Base-by-base conservation (phyloP, 805 yeast species). In the Yarrowia sp. region DNA sequence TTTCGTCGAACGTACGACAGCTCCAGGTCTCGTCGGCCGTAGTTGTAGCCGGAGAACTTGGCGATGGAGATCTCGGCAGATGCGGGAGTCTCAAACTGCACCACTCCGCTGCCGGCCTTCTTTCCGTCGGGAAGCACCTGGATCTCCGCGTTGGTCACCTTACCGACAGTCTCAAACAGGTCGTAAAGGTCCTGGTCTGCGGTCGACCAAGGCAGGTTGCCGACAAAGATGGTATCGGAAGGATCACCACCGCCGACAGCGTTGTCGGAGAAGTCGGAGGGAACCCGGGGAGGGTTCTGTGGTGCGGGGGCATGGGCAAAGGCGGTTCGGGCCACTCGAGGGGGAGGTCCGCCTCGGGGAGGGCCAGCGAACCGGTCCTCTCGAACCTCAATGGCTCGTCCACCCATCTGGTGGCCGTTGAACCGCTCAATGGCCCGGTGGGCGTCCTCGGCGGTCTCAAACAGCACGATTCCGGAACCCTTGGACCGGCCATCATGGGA, bases 121-220 rank as follows among this genome's bases (percentile, higher is more conserved):
- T 86, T 82, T 42, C 93, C 93, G 41, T 77, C 76, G 4, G 79
- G 73, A 68, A 82, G 82, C 71, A 75, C 83, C 74, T 86, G 90
- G 67, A 93, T 80, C 74, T 90, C 96, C 18, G 97, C 97, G 47
- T 81, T 82, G 44, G 76, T 79, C 15, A 93, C 90, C 57, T 83
- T 78, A 22, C 97, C 96, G 64, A 92, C 84, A 41, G 93, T 87
- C 74, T 88, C 93, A 74, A 92, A 92, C 66, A 93, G 81, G 69
- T 92, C 97, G 68, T 80, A 84, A 69, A 93, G 81, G 76, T 93
- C 98, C 66, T 87, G 86, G 69, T 87, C 86, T 36, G 91, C 84
- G n/a, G 98, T 92, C 62, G 92, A 87, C 81, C 84, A 90, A 35
- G 98, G 98, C 72, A 93, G 79, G 78, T 93, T 93, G 50, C 81